These are phyloP conservation scores for Carex scoparia DNA, from an alignment of 176 grass and related monocot genomes.

Conservation along the genomic window DNA sequence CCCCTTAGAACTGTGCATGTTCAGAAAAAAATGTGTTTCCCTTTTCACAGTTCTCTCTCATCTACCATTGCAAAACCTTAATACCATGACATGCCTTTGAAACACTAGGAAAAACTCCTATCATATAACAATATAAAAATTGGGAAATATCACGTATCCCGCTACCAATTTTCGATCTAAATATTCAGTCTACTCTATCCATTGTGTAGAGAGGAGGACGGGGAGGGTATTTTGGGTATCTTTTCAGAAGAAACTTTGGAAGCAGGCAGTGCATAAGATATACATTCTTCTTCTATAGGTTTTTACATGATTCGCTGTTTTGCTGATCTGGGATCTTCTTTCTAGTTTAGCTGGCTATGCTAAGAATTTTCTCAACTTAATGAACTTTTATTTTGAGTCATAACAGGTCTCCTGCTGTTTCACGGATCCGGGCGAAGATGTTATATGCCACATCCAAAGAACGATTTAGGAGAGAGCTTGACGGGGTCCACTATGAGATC, in stretches of 20 bases:
- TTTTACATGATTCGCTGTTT: background rate
- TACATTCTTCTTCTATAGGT: background rate
- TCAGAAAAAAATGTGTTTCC: background rate
- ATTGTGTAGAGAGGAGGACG: background rate
- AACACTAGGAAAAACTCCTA: background rate
- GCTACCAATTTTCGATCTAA: background rate
- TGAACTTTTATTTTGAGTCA: background rate
- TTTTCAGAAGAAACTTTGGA: background rate
- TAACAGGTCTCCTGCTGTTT: constrained; percentile 70
- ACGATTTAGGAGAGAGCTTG: constrained; percentile 76
- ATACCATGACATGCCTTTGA: background rate
- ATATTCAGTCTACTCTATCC: background rate
- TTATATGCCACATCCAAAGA: constrained; percentile 90
- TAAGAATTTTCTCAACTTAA: background rate
- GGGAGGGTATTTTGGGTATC: background rate
- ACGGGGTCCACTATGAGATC: constrained; percentile 97
- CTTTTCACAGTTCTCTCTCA: background rate
- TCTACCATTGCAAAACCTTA: background rate
- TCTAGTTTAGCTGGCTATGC: background rate
- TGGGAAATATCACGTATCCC: background rate
- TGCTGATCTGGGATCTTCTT: background rate
- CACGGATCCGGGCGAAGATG: constrained; percentile 97
- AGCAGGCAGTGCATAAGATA: background rate
- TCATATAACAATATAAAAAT: background rate
- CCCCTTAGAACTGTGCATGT: background rate